A percentile compares a stretch with the other conserved stretches of the same genome.
Conservation (phyloP, 257 asterid species). For the Lithospermum erythrorhizon region DNA sequence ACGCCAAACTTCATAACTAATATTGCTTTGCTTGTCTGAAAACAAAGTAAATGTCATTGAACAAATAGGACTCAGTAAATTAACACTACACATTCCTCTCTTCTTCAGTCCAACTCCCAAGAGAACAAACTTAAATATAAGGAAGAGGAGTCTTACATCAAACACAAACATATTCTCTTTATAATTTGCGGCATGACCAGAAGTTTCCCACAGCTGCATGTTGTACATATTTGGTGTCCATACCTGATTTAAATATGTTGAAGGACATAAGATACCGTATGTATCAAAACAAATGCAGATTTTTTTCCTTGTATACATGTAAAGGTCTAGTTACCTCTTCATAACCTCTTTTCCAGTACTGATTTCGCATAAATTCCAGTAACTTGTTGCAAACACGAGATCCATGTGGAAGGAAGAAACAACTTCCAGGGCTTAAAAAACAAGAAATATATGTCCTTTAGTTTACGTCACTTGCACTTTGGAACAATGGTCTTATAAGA, state of each 20-base stretch:
- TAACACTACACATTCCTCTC: too few species aligned
- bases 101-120: too few species aligned
- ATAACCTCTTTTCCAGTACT: conserved; percentile 94
- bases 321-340: conserved; percentile 55
- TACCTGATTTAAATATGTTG: conserved; percentile 37
- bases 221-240: conserved; percentile 89
- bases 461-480: conserved; percentile 9
- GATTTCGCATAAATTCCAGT: conserved; percentile 57
- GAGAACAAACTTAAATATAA: too few species aligned
- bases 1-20: too few species aligned
- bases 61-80: too few species aligned
- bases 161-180: conserved; percentile 97
- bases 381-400: conserved; percentile 86
- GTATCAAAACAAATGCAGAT: neutral
- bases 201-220: conserved; percentile 97
- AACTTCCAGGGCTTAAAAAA: conserved; percentile 86
- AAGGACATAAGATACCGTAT: too few species aligned
- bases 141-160: conserved; percentile 37
- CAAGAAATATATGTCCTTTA: conserved; percentile 7
- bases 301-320: conserved; percentile 7
- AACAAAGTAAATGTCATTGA: too few species aligned
- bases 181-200: conserved; percentile 99
- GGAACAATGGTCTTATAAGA: neutral
- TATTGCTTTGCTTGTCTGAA: too few species aligned
- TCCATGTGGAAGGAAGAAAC: conserved; percentile 94